Conservation (phyloP, 139 green algal species). For the Tetradesmus obliquus region DNA sequence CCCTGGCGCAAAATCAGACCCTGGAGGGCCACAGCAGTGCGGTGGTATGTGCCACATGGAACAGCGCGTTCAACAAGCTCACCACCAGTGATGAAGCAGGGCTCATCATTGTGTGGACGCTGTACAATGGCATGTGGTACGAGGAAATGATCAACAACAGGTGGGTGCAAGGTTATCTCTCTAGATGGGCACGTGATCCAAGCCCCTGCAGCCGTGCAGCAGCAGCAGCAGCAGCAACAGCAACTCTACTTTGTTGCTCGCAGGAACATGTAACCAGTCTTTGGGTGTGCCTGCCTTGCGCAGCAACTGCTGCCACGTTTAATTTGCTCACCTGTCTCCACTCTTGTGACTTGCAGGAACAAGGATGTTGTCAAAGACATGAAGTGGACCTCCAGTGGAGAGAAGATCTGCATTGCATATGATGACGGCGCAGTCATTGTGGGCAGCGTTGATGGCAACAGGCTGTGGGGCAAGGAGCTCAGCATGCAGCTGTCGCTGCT, state of each 20-base stretch:
- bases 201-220: background rate
- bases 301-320: background rate
- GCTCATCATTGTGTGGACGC: constrained; percentile 91
- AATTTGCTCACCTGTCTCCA: background rate
- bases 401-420: constrained; percentile 91
- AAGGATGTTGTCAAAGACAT: constrained; percentile 85
- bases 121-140: constrained; percentile 87
- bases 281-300: background rate
- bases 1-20: constrained; percentile 81
- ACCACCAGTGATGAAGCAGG: constrained; percentile 85
- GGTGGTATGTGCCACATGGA: constrained; percentile 79
- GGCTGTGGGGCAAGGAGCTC: constrained; percentile 83
- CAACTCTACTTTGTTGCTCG: background rate
- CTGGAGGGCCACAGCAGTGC: constrained; percentile 82
- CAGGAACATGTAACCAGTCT: no score
- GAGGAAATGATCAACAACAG: constrained; percentile 96
- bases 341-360: constrained; percentile 65
- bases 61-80: constrained; percentile 83
- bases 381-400: constrained; percentile 82
- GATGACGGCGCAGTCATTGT: constrained; percentile 90
- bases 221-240: background rate
- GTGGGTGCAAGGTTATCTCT: constrained; percentile 39
- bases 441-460: constrained; percentile 83
- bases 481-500: constrained; percentile 73
- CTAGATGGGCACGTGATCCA: no score